Base-by-base conservation (phyloP, 768 basidiomycete genomes). In the Porpolomopsis calyptriformis region DNA sequence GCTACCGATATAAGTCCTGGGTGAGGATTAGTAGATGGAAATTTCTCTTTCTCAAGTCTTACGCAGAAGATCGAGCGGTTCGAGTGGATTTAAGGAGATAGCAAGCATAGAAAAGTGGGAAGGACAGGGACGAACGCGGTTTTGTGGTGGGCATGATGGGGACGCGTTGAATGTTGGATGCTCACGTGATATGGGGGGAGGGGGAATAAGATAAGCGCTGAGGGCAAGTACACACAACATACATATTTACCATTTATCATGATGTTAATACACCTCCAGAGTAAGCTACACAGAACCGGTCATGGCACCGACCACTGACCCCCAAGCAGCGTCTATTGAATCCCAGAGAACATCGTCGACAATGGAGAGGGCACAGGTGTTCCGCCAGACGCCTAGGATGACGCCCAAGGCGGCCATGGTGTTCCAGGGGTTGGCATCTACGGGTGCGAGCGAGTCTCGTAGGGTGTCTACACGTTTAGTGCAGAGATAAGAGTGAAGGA, bases 71-170 rank as follows among this genome's bases (percentile, higher is more conserved):
- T 18, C 65, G 63, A 0, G 77, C 67, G 0, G 71, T 74, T 22
- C 76, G 71, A 2, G 77, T 60, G 0, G 84, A 85, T 56, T 80
- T 81, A 20, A 91, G 69, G 0, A 91, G 72, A 58, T 91, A 91
- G 59, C 86, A 89, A 3, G 85, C 82, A 58, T 91, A 91, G 60
- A 91, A 87, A 0, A 71, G 54, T 0, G 82, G 82, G 51, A 78
- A 75, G 2, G 58, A 45, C 7, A 68, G 56, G 10, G 63, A 59
- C 0, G 64, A 56, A 33, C 53, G 52, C 20, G 56, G 39, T 25
- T 35, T 42, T 24, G 12, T 35, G 37, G 27, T 40, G 19, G 33
- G 34, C 43, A 49, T 44, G 26, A n/a, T n/a, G n/a, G n/a, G n/a
- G n/a, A n/a, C n/a, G n/a, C n/a, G n/a, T n/a, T n/a, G n/a, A n/a